Percentiles rank a stretch among this genome's conserved stretches.
Evolutionary conservation across 495 filamentous ascomycete species (phyloP).

Genomic region (Friedmanniomyces endolithicus): DNA sequence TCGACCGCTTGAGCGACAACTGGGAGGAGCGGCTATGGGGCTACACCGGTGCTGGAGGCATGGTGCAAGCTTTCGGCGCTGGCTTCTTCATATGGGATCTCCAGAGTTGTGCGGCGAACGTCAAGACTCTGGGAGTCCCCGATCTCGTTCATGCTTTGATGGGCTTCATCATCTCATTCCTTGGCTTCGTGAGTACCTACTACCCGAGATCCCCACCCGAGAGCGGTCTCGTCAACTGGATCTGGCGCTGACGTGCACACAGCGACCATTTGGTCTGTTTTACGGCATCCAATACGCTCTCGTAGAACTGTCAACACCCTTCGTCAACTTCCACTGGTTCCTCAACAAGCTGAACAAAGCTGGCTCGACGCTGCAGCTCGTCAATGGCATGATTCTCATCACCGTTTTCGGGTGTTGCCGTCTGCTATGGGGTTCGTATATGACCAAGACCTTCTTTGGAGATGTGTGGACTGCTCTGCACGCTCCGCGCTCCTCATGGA

Average conservation of each 20-base stretch:
- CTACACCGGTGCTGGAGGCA: neutral
- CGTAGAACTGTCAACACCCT: conserved; percentile 88
- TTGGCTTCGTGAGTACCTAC: neutral
- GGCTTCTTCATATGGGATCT: neutral
- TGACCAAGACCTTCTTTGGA: neutral
- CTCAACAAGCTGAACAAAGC: conserved; percentile 91
- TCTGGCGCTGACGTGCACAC: neutral
- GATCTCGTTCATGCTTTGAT: neutral
- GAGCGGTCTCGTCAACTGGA: too few relatives aligned
- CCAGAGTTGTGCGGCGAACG: neutral
- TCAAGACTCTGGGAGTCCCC: neutral
- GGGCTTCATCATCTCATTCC: neutral
- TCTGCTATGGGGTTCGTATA: conserved; percentile 76
- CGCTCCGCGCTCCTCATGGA: neutral
- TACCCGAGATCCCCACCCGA: neutral
- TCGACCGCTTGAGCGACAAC: neutral
- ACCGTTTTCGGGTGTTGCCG: conserved; percentile 72
- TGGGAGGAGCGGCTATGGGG: neutral
- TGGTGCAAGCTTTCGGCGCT: neutral
- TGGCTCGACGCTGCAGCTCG: conserved; percentile 63
- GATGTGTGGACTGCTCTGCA: neutral
- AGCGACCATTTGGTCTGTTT: neutral
- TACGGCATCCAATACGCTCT: conserved; percentile 31
- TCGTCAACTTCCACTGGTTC: conserved; percentile 97
- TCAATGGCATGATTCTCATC: conserved; percentile 68